Percentiles rank a stretch among this genome's conserved stretches.
phyloP scores from a whole-genome alignment of 202 grass and related monocot genomes.

The Digitaria exilis region DNA sequence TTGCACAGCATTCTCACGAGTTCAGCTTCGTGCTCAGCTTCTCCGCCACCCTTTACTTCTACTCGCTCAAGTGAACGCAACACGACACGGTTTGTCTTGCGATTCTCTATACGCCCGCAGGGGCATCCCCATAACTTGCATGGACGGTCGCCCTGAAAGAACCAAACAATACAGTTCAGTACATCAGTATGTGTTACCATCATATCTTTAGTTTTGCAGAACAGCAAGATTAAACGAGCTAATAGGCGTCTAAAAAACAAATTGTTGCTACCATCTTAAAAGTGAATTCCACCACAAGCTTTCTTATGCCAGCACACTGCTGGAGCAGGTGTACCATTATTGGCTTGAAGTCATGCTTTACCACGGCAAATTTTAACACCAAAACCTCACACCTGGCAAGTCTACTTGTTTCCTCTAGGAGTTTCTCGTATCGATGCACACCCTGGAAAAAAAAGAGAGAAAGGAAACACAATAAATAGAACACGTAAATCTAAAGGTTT shows the following conservation, averaged over 20 bases:
- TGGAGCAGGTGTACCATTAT: neutral
- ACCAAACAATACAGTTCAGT: neutral
- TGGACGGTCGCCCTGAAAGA: neutral
- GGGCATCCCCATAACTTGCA: neutral
- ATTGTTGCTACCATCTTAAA: too few species aligned
- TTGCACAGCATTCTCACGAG: neutral
- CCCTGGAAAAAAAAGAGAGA: neutral
- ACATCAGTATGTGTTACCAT: too few species aligned
- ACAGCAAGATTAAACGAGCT: too few species aligned
- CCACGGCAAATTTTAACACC: neutral
- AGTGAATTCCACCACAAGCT: too few species aligned
- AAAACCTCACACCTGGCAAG: neutral
- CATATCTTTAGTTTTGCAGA: too few species aligned
- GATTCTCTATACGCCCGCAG: neutral
- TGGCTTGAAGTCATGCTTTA: neutral
- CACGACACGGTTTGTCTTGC: neutral
- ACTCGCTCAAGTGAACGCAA: neutral
- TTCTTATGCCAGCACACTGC: neutral
- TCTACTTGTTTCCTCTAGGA: neutral
- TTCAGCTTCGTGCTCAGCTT: neutral
- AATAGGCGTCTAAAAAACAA: too few species aligned
- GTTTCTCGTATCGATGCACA: neutral
- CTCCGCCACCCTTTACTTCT: neutral
- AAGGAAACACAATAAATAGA: neutral
- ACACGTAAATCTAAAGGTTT: too few species aligned